Evolutionary conservation across 345 rosid genomes (phyloP).

Genomic region (Citrus trifoliata): DNA sequence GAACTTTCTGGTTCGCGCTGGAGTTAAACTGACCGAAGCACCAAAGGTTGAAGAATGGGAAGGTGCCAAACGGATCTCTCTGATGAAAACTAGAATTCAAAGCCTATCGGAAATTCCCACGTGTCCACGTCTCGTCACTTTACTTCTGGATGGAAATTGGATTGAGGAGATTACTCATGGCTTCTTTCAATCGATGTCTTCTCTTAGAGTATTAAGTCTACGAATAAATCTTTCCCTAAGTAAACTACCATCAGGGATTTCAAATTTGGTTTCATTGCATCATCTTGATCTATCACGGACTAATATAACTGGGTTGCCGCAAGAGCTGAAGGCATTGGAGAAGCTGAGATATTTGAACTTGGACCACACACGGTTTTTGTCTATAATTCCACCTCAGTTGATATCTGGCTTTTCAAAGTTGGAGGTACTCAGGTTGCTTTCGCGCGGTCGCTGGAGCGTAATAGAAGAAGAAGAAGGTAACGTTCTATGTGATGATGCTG

Average conservation of each 20-base stretch:
- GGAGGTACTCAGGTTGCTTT: too few relatives aligned
- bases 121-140: neutral
- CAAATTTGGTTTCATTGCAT: too few relatives aligned
- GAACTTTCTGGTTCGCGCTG: constrained; percentile 12
- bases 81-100: constrained; percentile 17
- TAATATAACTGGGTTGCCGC: too few relatives aligned
- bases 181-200: too few relatives aligned
- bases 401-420: neutral
- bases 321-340: too few relatives aligned
- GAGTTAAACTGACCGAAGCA: neutral
- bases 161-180: too few relatives aligned
- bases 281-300: too few relatives aligned
- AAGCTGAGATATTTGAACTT: too few relatives aligned
- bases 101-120: constrained; percentile 2
- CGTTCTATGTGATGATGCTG: neutral
- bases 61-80: constrained; percentile 8
- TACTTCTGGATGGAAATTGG: too few relatives aligned
- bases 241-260: too few relatives aligned
- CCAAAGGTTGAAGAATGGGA: constrained; percentile 15
- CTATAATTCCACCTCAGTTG: neutral
- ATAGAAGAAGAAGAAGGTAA: neutral
- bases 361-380: rapidly evolving
- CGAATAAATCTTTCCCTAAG: rapidly evolving
- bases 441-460: too few relatives aligned
- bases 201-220: too few relatives aligned